These are phyloP conservation scores for Cladosporium sp. DNA, from an alignment of 2,329 filamentous ascomycete species.

Conservation along the genomic window DNA sequence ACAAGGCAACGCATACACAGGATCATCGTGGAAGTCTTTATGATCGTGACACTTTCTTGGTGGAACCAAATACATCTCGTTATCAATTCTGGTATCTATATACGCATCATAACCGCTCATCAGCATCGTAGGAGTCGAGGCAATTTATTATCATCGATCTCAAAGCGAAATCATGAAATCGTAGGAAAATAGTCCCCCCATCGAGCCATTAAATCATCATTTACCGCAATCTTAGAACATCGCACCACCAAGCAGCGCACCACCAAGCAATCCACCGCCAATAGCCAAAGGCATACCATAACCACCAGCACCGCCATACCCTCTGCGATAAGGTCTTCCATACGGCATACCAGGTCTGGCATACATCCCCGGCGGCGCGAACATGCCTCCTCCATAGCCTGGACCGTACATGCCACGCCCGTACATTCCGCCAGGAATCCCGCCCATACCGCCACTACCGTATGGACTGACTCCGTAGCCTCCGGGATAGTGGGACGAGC, in stretches of 20 bases:
- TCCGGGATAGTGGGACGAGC: constrained; percentile 17
- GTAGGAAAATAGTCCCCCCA: no score
- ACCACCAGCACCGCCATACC: constrained; percentile 41
- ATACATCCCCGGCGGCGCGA: constrained; percentile 33
- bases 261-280: constrained; percentile 43
- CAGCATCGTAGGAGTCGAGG: no score
- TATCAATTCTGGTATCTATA: no score
- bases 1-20: no score
- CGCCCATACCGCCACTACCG: constrained; percentile 22
- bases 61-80: no score
- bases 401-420: constrained; percentile 6
- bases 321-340: constrained; percentile 34
- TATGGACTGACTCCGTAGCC: constrained; percentile 26
- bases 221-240: constrained; percentile 16
- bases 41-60: no score
- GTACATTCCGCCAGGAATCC: constrained; percentile 26
- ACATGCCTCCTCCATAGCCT: background rate
- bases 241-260: constrained; percentile 43
- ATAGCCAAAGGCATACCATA: constrained; percentile 44
- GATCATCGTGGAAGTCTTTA: no score
- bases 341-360: constrained; percentile 47
- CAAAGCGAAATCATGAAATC: no score
- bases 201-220: background rate
- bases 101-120: no score
- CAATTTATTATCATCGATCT: no score